Conservation (phyloP, 352 stramenopile genomes). For the Phytopythium litorale region DNA sequence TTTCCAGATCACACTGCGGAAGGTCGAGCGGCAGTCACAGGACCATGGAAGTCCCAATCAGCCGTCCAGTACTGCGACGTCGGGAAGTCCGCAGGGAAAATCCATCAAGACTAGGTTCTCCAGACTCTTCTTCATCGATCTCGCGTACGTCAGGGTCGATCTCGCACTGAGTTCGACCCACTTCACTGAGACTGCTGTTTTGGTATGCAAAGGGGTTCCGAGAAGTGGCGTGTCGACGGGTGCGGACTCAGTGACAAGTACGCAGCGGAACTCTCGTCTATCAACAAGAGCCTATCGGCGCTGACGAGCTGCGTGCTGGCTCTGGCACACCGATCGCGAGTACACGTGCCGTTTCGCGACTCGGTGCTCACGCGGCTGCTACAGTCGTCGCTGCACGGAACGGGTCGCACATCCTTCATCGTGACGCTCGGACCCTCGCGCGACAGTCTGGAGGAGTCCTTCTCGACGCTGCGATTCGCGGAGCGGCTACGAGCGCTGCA, state of each 20-base stretch:
- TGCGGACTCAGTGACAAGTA: constrained; percentile 60
- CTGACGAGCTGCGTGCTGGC: constrained; percentile 75
- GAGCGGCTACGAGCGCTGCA: constrained; percentile 59
- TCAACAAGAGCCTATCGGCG: constrained; percentile 75
- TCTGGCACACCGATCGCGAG: constrained; percentile 53
- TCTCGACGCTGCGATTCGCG: constrained; percentile 66
- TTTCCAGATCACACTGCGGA: constrained; percentile 65
- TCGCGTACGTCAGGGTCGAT: constrained; percentile 33
- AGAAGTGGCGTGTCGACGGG: constrained; percentile 63
- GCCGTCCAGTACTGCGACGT: neutral
- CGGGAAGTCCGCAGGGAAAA: neutral
- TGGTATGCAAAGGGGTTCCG: constrained; percentile 35
- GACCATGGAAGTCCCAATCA: neutral
- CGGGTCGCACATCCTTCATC: constrained; percentile 53
- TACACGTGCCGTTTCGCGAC: constrained; percentile 58
- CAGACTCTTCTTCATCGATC: constrained; percentile 66
- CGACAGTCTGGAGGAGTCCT: constrained; percentile 60
- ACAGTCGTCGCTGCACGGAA: constrained; percentile 57
- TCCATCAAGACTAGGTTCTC: constrained; percentile 39
- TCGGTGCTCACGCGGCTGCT: constrained; percentile 67
- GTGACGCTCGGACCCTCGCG: constrained; percentile 56
- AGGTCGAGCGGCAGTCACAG: constrained; percentile 14
- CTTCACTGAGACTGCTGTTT: neutral
- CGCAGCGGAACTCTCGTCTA: constrained; percentile 51
- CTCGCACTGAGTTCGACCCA: neutral